Percentiles rank a stretch among this genome's conserved stretches.
Conservation (phyloP, 768 basidiomycete genomes). For the Naematelia aurantialba region DNA sequence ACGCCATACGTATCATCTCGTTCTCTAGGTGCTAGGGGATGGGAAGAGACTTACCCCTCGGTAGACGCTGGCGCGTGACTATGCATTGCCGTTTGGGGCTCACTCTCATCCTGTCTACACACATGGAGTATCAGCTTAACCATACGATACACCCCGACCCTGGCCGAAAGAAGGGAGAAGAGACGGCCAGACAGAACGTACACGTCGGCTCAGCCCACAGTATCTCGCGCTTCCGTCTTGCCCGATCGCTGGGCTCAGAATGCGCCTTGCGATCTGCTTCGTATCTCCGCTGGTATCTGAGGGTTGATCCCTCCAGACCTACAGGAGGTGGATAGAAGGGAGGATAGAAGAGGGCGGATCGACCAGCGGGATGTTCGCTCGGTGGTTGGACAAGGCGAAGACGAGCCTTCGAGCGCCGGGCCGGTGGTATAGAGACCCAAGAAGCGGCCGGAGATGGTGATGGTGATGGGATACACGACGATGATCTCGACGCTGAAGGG, state of each 20-base stretch:
- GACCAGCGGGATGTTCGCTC: neutral
- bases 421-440: no score
- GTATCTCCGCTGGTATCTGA: neutral
- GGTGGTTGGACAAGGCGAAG: neutral
- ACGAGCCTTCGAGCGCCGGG: no score
- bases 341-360: neutral
- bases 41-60: neutral
- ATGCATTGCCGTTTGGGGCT: constrained; percentile 1
- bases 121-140: neutral
- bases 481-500: no score
- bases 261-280: neutral
- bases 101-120: neutral
- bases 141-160: no score
- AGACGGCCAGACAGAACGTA: neutral
- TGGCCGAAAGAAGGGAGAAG: no score
- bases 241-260: neutral
- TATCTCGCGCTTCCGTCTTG: neutral
- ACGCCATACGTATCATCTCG: no score
- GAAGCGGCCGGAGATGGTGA: no score
- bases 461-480: no score
- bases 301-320: neutral
- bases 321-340: neutral
- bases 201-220: neutral
- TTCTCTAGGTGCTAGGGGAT: neutral
- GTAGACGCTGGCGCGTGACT: neutral